Evolutionary conservation across 1,139 yeast species (phyloP).

Genomic region (Yamadazyma atlantica): DNA sequence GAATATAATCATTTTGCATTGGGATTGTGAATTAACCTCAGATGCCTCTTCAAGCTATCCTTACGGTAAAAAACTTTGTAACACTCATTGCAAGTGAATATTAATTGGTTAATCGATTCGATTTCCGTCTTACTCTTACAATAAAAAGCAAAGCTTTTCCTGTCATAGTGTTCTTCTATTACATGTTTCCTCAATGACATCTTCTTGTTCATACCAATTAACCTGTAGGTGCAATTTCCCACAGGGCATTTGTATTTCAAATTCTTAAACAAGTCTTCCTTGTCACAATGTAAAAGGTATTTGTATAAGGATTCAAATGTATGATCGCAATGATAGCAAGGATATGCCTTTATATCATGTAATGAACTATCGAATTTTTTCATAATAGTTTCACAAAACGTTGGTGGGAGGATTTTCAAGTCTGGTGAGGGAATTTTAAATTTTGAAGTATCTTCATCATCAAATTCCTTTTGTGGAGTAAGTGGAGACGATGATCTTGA

Average conservation of each 20-base stretch:
- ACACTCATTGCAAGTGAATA: slow-evolving; percentile 31
- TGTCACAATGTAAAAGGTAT: slow-evolving; percentile 12
- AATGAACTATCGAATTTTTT: slow-evolving; percentile 1
- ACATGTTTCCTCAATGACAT: slow-evolving; percentile 61
- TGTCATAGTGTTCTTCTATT: slow-evolving; percentile 45
- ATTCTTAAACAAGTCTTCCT: slow-evolving; percentile 8
- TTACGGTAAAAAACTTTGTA: slow-evolving; percentile 51
- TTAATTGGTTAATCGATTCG: slow-evolving; percentile 9
- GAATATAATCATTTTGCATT: no score
- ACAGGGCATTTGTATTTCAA: slow-evolving; percentile 42
- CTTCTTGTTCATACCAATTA: slow-evolving; percentile 56
- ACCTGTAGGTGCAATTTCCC: slow-evolving; percentile 57
- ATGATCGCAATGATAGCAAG: slow-evolving; percentile 12
- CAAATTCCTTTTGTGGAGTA: background rate
- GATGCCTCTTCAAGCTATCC: slow-evolving; percentile 55
- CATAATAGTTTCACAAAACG: slow-evolving; percentile 4
- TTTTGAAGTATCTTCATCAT: background rate
- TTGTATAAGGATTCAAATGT: slow-evolving; percentile 4
- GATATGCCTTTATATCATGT: background rate
- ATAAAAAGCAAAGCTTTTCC: background rate
- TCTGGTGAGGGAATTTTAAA: background rate
- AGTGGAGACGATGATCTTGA: background rate
- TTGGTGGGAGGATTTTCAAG: background rate
- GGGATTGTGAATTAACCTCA: slow-evolving; percentile 44
- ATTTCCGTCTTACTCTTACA: slow-evolving; percentile 10